These are phyloP conservation scores for Eucalyptus coolabah DNA, from an alignment of 345 rosid species.

Conservation along the genomic window DNA sequence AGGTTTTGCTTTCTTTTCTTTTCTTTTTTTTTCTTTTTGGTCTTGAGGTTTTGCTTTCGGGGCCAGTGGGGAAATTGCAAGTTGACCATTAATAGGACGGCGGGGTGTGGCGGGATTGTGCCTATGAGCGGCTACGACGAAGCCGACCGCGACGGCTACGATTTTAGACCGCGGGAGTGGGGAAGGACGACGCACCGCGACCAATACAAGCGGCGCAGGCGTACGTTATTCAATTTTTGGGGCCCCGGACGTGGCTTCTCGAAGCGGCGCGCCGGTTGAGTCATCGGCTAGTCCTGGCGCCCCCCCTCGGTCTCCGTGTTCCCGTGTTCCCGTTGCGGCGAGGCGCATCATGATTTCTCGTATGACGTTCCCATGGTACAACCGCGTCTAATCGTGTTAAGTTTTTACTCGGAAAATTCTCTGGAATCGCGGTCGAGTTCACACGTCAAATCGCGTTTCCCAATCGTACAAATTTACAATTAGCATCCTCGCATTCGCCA, in stretches of 20 bases:
- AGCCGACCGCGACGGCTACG: background rate
- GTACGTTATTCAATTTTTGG: background rate
- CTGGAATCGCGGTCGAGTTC: background rate
- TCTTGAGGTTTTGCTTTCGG: background rate
- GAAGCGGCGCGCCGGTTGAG: background rate
- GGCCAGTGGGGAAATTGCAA: background rate
- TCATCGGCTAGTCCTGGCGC: background rate
- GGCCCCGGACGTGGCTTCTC: background rate
- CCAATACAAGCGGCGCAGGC: background rate
- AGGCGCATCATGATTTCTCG: background rate
- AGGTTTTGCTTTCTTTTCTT: no score
- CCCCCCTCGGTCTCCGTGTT: background rate
- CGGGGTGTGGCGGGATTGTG: background rate
- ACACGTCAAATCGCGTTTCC: background rate
- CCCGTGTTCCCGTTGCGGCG: background rate
- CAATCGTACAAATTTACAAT: background rate
- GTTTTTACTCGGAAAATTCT: background rate
- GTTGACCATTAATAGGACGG: background rate
- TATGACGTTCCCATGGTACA: background rate
- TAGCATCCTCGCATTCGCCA: background rate
- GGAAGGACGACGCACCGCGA: background rate
- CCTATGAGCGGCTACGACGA: background rate
- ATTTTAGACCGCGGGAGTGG: background rate
- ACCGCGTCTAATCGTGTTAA: background rate
- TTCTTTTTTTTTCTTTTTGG: no score